Evolutionary conservation across 2,329 filamentous ascomycete genomes (phyloP), one percentile per base, ranked within the genome.

Genomic region (Monilinia polystroma): DNA sequence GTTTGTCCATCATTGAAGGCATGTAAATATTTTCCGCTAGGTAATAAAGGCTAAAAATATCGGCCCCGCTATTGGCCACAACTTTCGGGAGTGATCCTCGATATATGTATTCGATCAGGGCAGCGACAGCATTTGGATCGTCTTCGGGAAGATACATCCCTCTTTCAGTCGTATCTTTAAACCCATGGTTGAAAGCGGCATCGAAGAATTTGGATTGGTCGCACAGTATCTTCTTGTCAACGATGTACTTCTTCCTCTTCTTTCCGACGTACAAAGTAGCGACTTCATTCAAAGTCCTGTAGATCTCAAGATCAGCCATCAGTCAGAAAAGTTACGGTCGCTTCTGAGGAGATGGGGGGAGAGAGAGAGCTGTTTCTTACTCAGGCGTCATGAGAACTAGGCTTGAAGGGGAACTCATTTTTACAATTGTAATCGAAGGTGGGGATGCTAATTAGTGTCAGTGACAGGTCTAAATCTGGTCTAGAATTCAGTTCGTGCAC

Each of bases 161-260:
- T 4, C 63, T 58, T 3, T 43, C 20, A 7, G 1, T 3, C 12
- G 57, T 43, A 18, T 67, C 67, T 41, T 58, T 16, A 14, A 58
- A 69, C 1, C 35, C 45, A 0, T 29, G 20, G n/a, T 62, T 67
- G 57, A 69, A 66, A 0, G 11, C 57, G 26, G 57, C 63, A 14
- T 29, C 8, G 52, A 73, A 72, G 51, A 60, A 73, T 0, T 66
- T 45, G 8, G 63, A 71, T 8, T 51, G 56, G 20, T 64, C 58
- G 58, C 68, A 71, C 1, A 73, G 23, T 1, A 70, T 49, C 6
- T 68, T 64, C 26, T 71, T 70, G 45, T 73, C 68, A 26, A 72
- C 65, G 1, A 58, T n/a, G 29, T 70, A 72, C 16, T 63, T 41
- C 18, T 70, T 56, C 3, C 38, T 26, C 8, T 69, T n/a, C 0